Conservation (phyloP, 2,329 filamentous ascomycete species). For the Alternaria novae-zelandiae region DNA sequence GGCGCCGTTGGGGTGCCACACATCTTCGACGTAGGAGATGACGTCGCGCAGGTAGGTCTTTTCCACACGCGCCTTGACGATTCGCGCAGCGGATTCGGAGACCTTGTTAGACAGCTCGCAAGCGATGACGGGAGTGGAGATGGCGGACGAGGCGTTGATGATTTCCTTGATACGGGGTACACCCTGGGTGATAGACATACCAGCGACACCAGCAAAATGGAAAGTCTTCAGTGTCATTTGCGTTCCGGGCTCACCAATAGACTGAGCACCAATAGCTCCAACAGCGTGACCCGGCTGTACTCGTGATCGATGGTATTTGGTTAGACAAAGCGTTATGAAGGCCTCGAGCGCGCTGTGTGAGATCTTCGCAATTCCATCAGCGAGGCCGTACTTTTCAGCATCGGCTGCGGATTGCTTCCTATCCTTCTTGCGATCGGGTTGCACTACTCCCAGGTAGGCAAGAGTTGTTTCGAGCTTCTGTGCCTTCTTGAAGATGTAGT, state of each 20-base stretch:
- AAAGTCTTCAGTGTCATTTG: constrained; percentile 99
- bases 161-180: constrained; percentile 99
- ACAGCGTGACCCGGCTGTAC: constrained; percentile 96
- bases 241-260: constrained; percentile 96
- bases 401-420: constrained; percentile 32
- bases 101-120: constrained; percentile 81
- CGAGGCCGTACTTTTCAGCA: constrained; percentile 44
- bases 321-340: constrained; percentile 83
- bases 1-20: constrained; percentile 78
- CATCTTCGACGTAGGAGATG: constrained; percentile 82
- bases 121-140: constrained; percentile 91
- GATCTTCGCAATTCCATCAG: constrained; percentile 82
- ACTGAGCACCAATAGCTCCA: constrained; percentile 94
- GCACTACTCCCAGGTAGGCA: constrained; percentile 31
- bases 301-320: constrained; percentile 89
- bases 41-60: constrained; percentile 90
- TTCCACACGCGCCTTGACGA: constrained; percentile 92
- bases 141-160: constrained; percentile 94
- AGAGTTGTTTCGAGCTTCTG: constrained; percentile 63
- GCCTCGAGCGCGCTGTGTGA: constrained; percentile 73
- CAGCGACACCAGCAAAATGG: constrained; percentile 99
- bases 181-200: constrained; percentile 99
- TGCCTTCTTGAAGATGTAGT: constrained; percentile 71
- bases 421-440: constrained; percentile 18
- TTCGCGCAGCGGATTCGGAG: constrained; percentile 78